Evolutionary conservation across 306 rosid species (phyloP).

Genomic region (Cicer yamashitae): DNA sequence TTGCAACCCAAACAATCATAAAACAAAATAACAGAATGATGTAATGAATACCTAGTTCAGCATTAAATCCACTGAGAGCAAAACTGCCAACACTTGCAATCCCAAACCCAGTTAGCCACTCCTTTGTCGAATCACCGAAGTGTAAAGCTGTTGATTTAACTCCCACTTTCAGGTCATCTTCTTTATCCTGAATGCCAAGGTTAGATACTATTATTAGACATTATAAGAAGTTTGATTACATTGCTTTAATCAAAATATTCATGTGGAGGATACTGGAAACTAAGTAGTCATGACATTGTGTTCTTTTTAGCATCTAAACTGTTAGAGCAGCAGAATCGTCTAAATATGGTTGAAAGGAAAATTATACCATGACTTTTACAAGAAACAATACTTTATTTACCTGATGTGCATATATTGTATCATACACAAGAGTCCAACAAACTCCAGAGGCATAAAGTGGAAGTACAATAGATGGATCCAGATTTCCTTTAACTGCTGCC

Average conservation of each 20-base stretch:
- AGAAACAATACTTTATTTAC: constrained; percentile 50
- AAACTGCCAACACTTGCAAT: constrained; percentile 74
- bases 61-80: constrained; percentile 80
- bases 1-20: constrained; percentile 18
- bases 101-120: constrained; percentile 83
- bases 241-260: constrained; percentile 34
- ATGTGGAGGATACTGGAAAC: constrained; percentile 20
- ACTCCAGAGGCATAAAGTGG: constrained; percentile 88
- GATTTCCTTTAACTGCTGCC: constrained; percentile 82
- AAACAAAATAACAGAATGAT: neutral
- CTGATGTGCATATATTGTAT: constrained; percentile 97
- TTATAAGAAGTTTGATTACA: constrained; percentile 28
- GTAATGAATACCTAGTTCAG: constrained; percentile 65
- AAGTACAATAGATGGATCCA: constrained; percentile 78
- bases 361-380: neutral
- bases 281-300: constrained; percentile 29
- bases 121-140: constrained; percentile 83
- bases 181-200: constrained; percentile 73
- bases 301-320: constrained; percentile 11
- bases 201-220: no score
- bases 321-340: constrained; percentile 21
- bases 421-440: constrained; percentile 93
- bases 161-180: constrained; percentile 89
- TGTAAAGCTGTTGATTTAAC: constrained; percentile 95
- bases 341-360: constrained; percentile 33